Percentiles rank a stretch among this genome's conserved stretches.
These are phyloP conservation scores for Musa troglodytarum DNA, from an alignment of 176 grass and related monocot genomes.

Conservation along the genomic window DNA sequence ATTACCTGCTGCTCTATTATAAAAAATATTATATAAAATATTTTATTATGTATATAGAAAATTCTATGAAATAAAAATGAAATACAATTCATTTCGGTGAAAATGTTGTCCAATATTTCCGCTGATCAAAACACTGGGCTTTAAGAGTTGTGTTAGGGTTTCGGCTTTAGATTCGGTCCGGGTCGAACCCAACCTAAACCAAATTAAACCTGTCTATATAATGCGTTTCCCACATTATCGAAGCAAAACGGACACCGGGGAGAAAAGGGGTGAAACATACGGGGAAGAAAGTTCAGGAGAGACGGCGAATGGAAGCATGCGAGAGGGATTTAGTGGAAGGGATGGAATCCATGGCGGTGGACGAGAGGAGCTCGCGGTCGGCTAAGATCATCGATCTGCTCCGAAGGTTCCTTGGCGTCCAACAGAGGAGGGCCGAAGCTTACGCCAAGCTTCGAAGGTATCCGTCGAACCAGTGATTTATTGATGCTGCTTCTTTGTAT, in stretches of 20 bases:
- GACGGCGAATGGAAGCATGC: background rate
- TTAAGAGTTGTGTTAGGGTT: no score
- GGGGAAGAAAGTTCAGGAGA: no score
- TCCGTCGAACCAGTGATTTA: background rate
- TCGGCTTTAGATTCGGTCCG: no score
- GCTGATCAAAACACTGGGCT: no score
- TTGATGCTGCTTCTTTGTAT: background rate
- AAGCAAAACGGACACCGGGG: background rate
- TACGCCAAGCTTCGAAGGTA: conserved; percentile 88
- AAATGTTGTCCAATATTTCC: no score
- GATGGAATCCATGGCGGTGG: conserved; percentile 26
- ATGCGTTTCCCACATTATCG: background rate
- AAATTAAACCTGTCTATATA: no score
- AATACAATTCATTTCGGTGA: no score
- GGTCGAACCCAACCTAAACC: no score
- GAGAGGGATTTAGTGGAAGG: conserved; percentile 6
- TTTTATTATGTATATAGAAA: no score
- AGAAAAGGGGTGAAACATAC: background rate
- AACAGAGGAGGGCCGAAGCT: conserved; percentile 77
- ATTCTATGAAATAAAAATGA: no score
- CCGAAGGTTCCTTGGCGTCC: conserved; percentile 65
- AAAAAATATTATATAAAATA: no score
- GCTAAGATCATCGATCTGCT: conserved; percentile 42
- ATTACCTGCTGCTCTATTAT: no score
- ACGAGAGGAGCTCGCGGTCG: conserved; percentile 8